Base-by-base conservation (phyloP, 768 basidiomycete genomes). In the Amylocystis lapponica region DNA sequence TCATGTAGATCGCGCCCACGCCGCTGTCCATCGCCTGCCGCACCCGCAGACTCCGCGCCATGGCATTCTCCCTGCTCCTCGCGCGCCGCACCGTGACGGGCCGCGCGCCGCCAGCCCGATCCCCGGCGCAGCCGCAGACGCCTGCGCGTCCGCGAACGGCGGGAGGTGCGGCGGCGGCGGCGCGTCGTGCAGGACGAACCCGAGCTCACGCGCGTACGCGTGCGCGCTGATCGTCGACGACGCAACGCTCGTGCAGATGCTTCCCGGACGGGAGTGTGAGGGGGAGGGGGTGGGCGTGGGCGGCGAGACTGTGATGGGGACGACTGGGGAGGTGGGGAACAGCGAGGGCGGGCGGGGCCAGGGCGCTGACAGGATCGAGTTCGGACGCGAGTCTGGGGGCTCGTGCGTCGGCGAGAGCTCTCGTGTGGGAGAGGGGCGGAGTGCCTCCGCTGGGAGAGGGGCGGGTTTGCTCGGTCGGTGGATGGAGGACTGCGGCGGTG, bases 311-410 rank as follows among this genome's bases (percentile, higher is more conserved):
- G 41, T 33, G 39, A 50, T 35, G 32, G 48, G 50, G 36, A 33
- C 38, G 20, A 27, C 35, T 7, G 54, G 54, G n/a, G 58, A 54
- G 14, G 31, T 23, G 1, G 59, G 59, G 30, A 60, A 45, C 5
- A 50, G 48, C 9, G 53, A 54, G 4, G 59, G 59, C 5, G 59
- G 59, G 2, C 32, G 42, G 10, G 59, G 59, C 59, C 59, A 60
- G 11, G 56, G 48, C 6, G 46, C 50, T 23, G 54, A 49, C 3
- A 60, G 36, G 38, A 57, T 49, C 14, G 52, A 50, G 27, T 38
- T 37, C 2, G 51, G 51, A 13, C 48, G 51, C 3, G 55, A n/a
- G n/a, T n/a, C n/a, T n/a, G n/a, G n/a, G n/a, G 41, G 9, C 34
- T 27, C 21, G 39, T 33, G 23, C 36, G 13, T 21, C 20, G 29